Evolutionary conservation across 768 basidiomycete genomes (phyloP), one percentile per base, ranked within the genome.

Genomic region (Chalciporus piperatus): DNA sequence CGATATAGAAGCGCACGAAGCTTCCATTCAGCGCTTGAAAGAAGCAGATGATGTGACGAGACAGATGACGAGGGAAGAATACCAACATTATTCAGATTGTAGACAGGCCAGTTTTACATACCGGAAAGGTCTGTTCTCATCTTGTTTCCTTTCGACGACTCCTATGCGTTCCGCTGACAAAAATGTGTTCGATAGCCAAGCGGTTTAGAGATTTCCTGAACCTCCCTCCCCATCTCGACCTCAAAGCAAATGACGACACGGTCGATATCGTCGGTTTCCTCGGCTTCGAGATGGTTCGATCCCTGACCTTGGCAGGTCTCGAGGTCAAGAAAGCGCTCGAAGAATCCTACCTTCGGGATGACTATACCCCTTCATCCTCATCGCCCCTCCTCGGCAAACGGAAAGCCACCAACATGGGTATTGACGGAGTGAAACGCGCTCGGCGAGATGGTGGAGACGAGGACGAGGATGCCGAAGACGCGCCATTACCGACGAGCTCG

Each of bases 231-330:
- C 86, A 90, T 54, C 81, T 96, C 39, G 92, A 97, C 62, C 78
- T 93, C 54, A 91, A 89, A 71, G 83, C 89, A 27, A 90, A 89
- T 69, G 95, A 97, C 68, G 94, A 97, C 68, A 94, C 95, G 3
- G 77, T 95, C 62, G 95, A 98, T 64, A 95, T 97, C 52, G 92
- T 98, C 60, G 95, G 95, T 22, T 98, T 98, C 73, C 83, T 98
- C 40, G 89, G 92, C 0, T 98, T 96, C 70, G 95, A 98, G 69
- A 94, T 96, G 86, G 94, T 98, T 27, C 86, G 94, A 45, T 90
- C 92, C 3, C 80, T 98, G 43, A 94, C 92, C 0, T 78, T 96
- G 38, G 91, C 89, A 1, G 95, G 92, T 2, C 79, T 94, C 33
- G 82, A 86, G 27, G 86, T 94, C 61, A 92, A 92, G 70, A 85